These are phyloP conservation scores for Coniochaeta hoffmannii DNA, from an alignment of 2,329 filamentous ascomycete species.

Conservation along the genomic window DNA sequence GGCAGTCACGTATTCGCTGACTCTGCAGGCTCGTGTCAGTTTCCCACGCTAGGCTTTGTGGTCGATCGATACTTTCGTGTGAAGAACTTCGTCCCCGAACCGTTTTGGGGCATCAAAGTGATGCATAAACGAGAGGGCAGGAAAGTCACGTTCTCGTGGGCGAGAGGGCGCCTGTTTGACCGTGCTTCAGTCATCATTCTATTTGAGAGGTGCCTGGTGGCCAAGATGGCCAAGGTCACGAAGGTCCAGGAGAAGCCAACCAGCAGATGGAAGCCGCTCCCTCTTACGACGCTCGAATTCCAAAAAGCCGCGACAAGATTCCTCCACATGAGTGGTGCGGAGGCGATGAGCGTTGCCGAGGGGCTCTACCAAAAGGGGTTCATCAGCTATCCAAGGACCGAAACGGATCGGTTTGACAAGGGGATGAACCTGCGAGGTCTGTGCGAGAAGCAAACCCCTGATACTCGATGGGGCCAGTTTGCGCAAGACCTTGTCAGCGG, in stretches of 20 bases:
- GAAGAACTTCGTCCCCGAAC: constrained; percentile 84
- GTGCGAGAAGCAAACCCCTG: constrained; percentile 75
- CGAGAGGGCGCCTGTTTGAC: constrained; percentile 77
- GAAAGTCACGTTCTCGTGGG: constrained; percentile 79
- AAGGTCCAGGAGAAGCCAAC: constrained; percentile 88
- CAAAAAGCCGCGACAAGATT: constrained; percentile 92
- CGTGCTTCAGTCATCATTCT: constrained; percentile 72
- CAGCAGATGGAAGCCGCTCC: constrained; percentile 88
- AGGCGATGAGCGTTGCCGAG: constrained; percentile 85
- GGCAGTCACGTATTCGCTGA: constrained; percentile 11
- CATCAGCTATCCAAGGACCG: constrained; percentile 95
- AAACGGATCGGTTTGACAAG: constrained; percentile 91
- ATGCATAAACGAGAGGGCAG: constrained; percentile 70
- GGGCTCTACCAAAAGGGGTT: constrained; percentile 86
- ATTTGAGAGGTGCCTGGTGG: constrained; percentile 75
- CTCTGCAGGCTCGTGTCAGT: constrained; percentile 74
- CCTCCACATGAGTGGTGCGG: constrained; percentile 82
- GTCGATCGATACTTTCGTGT: constrained; percentile 94
- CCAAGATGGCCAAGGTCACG: constrained; percentile 69
- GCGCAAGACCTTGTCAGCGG: constrained; percentile 69
- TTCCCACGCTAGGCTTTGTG: constrained; percentile 92
- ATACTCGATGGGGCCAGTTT: constrained; percentile 71
- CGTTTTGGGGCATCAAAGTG: constrained; percentile 89
- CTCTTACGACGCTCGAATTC: constrained; percentile 89
- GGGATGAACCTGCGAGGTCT: constrained; percentile 77